Evolutionary conservation across 129 eudicot species (phyloP), one percentile per base, ranked within the genome.

Genomic region (Flaveria trinervia): DNA sequence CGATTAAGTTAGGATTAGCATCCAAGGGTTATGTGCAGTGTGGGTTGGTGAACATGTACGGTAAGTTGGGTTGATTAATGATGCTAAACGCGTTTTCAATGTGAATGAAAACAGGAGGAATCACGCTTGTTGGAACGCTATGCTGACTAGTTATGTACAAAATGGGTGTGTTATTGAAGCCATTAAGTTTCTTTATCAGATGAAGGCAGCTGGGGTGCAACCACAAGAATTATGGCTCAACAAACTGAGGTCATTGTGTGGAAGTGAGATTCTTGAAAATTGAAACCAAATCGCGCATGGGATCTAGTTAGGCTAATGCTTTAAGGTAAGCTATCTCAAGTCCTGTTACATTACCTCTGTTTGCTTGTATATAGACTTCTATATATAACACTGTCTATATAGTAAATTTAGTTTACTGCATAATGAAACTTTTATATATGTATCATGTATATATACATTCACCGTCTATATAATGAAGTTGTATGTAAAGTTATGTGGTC

Each of bases 41-140:
- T 68, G 88, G 86, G 55, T 80, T 93, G 82, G 87, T 93, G 64
- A 86, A 84, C 78, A 85, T 93, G 92, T 93, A 93, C 77, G 88
- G 90, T 25, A 93, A 85, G 69, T 83, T 39, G 98, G 98, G 78
- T 72, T 77, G 48, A 28, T 93, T 54, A 64, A 44, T 43, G 89
- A 90, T 78, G 98, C 95, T 1, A 79, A 80, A 61, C 89, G 79
- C 73, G 88, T 71, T 41, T 88, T 88, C 77, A 68, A 84, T 68
- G 80, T 77, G 68, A 73, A 73, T 17, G 76, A 44, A 36, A 77
- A 69, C 7, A 44, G 39, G 77, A 83, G 88, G 65, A 89, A 78
- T 46, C 51, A 10, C 65, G 93, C 92, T 0, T 89, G 90, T 80
- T 92, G 90, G 96, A 89, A 87, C 65, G 86, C 96, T 23, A 84